Base-by-base conservation (phyloP, 2,329 filamentous ascomycete species). In the Claviceps digitariae region DNA sequence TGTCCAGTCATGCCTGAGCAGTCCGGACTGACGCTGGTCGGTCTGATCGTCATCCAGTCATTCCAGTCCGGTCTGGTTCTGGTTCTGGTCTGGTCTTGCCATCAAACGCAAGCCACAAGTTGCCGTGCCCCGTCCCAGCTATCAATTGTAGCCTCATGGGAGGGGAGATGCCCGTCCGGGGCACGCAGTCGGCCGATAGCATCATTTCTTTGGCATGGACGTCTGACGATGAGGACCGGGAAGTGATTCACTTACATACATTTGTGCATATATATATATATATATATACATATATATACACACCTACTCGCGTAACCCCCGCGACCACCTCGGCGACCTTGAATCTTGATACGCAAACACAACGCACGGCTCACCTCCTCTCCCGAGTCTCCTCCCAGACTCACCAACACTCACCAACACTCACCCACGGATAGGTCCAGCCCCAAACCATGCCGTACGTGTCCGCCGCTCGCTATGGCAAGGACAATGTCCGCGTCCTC, bases 401-500 rank as follows among this genome's bases (percentile, higher is more conserved):
- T 34, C 31, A 12, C 12, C 27, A 4, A 29, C 8, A 29, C 27
- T 29, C 31, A 17, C 34, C 13, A 6, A 17, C 4, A 38, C 34
- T 38, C 3, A 12, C 43, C 23, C 21, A 45, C 12, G 27, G 13
- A 45, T 13, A 25, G 21, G 31, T 34, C 31, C 31, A 31, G 4
- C 10, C 15, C 25, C n/a, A n/a, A 47, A 59, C 45, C 48, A 83
- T 83, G 79, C 70, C 79, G 58, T 67, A 69, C 61, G 69, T 84
- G 56, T 74, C 78, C 56, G 72, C 79, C 63, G 86, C 87, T 62
- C 82, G 84, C 66, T 91, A 90, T 68, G 87, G 87, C 74, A 91
- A 98, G 82, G 93, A 97, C 81, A 97, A 98, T 74, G 86, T 98
- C 78, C 90, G 93, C 65, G 82, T 98, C 63, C 95, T 86, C 82